Evolutionary conservation across 2,329 filamentous ascomycete genomes (phyloP), one percentile per base, ranked within the genome.

Genomic region (Salinomyces thailandicus): DNA sequence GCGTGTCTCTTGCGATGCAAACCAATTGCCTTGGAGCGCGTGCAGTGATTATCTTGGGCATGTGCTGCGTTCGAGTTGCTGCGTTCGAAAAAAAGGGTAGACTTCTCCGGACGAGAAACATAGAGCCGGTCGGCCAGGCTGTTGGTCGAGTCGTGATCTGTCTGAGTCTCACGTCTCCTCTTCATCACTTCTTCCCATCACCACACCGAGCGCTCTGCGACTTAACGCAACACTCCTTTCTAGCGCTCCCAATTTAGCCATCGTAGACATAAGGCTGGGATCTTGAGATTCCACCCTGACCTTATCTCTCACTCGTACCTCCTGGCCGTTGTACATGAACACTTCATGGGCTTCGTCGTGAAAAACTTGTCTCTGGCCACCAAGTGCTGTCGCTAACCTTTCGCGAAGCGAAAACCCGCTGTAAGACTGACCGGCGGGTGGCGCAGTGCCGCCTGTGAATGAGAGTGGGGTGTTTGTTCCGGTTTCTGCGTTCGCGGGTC

Each of bases 271-370:
- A 46, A 95, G 58, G 49, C 78, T 87, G 1, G 89, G 89, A 58
- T 96, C 87, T 37, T 86, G 84, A 51, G 77, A 89, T 60, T 94
- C 87, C 2, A 95, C 80, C 27, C 82, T 72, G 4, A 94, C 75
- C 64, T 95, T 95, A 58, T 95, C 89, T 48, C 80, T 77, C 31
- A 96, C 89, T 45, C 77, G 80, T 2, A 95, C 86, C 43, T 91
- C 77, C 38, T 77, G 71, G 4, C 74, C 73, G 11, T 64, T 66
- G 61, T 73, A 95, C 3, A 65, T 67, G 58, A 93, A 95, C 0
- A 82, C 65, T 24, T 77, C 72, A 42, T 89, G 81, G 45, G 79
- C 77, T 61, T 96, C 89, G 35, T 69, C 67, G 45, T 71, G 67
- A 5, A 52, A 48, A 9, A 61, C 63, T 3, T 55, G 49, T 39